Evolutionary conservation across 108 stramenopile genomes (phyloP).

Genomic region (Thalassiosira profunda): DNA sequence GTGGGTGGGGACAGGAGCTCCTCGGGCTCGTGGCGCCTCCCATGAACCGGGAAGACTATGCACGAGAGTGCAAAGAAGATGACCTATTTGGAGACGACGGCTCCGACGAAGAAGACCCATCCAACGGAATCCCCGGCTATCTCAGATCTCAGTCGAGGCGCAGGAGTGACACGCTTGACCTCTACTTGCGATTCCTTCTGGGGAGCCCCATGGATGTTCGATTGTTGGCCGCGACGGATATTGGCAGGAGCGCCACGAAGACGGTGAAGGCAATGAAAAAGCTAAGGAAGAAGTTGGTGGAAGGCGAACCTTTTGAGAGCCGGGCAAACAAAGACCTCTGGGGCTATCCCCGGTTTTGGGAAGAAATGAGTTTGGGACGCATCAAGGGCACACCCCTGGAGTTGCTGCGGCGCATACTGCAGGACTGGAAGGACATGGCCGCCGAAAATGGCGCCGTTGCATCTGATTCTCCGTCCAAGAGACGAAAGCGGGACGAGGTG

Average conservation of each 20-base stretch:
- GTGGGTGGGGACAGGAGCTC: neutral
- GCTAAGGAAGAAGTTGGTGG: constrained; percentile 2
- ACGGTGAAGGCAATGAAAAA: constrained; percentile 22
- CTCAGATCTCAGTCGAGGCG: neutral
- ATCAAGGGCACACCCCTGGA: constrained; percentile 11
- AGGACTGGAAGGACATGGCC: constrained; percentile 51
- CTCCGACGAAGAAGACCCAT: neutral
- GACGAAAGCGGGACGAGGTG: constrained; percentile 13
- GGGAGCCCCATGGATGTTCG: constrained; percentile 35
- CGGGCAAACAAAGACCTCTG: neutral
- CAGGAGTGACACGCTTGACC: neutral
- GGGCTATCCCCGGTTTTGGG: constrained; percentile 14
- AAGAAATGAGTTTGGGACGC: neutral
- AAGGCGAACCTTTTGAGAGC: neutral
- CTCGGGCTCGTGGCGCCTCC: neutral
- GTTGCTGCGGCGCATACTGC: constrained; percentile 30
- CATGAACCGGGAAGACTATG: neutral
- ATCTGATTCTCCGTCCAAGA: constrained; percentile 1
- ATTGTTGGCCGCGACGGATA: constrained; percentile 28
- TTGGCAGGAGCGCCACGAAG: constrained; percentile 29
- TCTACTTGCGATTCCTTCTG: neutral
- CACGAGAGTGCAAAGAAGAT: too few relatives aligned
- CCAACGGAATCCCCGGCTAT: too few relatives aligned
- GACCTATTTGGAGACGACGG: too few relatives aligned
- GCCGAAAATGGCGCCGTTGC: constrained; percentile 14